Evolutionary conservation across 371 early-diverging fungal genomes (phyloP), one percentile per base, ranked within the genome.

Genomic region (Chytridium lagenaria): DNA sequence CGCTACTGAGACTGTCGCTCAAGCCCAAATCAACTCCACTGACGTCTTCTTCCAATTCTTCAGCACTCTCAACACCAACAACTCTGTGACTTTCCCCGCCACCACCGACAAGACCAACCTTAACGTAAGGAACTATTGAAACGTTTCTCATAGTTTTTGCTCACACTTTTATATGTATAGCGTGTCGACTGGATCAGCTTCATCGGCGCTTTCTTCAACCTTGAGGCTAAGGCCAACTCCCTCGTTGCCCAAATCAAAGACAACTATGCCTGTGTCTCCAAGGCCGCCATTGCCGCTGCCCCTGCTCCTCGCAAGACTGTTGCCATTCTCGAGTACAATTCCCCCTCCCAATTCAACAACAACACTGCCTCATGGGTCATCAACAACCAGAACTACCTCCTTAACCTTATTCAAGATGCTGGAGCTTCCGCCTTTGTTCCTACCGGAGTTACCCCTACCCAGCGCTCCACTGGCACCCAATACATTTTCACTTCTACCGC

Each of bases 171-270:
- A 34, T 5, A 57, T 19, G 12, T 10, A 57, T 36, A 57, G 66
- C 76, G 77, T 33, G 66, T 71, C 31, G 74, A 74, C 36, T 79
- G 74, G 74, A 40, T 79, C 30, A 61, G 39, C 34, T 79, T 69
- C 59, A 28, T 72, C 36, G 69, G 30, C n/a, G 67, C 69, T 63
- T 76, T 79, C 63, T 79, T 70, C 80, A 79, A 79, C 75, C 59
- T 44, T 22, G 80, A 79, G 71, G 71, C 33, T 40, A 44, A 28
- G 30, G 74, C 77, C 44, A 79, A 79, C 74, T 36, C 15, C 50
- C 23, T 77, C 55, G 44, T 70, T 51, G 10, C 38, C n/a, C 22
- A 36, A 22, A 63, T 79, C 50, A 33, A 26, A 34, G 39, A 26
- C 34, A 69, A 77, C 71, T 76, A 72, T 59, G 39, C 52, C 36